Percentiles rank a stretch among this genome's conserved stretches.
Conservation (phyloP, 139 green algal genomes). For the Edaphochlamys debaryana region DNA sequence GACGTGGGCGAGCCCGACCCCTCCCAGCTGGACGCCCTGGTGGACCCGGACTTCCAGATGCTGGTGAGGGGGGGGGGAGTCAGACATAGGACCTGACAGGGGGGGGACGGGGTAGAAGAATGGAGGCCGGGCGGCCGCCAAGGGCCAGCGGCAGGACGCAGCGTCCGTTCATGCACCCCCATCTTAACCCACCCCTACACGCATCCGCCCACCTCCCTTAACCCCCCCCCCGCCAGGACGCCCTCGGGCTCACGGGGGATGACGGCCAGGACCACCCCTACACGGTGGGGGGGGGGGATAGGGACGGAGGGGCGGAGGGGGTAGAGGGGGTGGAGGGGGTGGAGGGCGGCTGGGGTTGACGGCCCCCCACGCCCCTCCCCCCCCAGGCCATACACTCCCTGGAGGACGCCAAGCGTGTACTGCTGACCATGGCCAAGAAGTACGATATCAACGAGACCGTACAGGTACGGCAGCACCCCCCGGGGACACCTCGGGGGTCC, state of each 20-base stretch:
- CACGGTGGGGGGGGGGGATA: neutral
- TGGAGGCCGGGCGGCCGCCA: too few relatives aligned
- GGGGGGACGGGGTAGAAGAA: too few relatives aligned
- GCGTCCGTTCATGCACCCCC: too few relatives aligned
- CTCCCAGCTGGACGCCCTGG: neutral
- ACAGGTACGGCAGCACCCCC: neutral
- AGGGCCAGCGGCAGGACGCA: too few relatives aligned
- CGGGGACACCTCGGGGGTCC: neutral
- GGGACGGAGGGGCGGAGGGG: neutral
- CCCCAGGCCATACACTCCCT: conserved; percentile 6
- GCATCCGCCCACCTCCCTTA: too few relatives aligned
- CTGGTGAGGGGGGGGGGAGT: too few relatives aligned
- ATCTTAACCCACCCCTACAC: too few relatives aligned
- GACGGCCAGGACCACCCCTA: conserved; percentile 20
- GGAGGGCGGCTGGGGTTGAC: neutral
- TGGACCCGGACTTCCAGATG: conserved; percentile 13
- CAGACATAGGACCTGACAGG: too few relatives aligned
- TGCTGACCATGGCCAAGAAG: neutral
- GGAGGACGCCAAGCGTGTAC: conserved; percentile 20
- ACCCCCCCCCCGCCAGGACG: neutral
- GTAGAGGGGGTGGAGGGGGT: neutral
- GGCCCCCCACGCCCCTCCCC: neutral
- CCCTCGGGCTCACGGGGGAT: conserved; percentile 9
- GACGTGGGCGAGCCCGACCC: conserved; percentile 22
- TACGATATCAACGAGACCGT: conserved; percentile 30